Conservation (phyloP, 352 stramenopile genomes). For the Phytophthora colocasiae region DNA sequence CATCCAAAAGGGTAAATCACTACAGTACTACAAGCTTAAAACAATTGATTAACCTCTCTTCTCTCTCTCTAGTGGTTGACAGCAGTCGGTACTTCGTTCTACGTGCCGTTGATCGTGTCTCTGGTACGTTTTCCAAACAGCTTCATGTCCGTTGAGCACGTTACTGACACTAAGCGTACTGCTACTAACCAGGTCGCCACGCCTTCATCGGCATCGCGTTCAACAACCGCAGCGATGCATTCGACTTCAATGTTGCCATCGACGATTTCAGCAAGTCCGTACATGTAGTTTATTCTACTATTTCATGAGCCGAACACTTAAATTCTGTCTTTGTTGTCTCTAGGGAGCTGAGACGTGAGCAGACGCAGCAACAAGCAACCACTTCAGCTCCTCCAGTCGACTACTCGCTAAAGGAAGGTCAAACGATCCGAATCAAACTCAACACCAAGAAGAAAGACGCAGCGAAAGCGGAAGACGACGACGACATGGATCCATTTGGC, state of each 20-base stretch:
- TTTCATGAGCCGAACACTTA: slow-evolving; percentile 6
- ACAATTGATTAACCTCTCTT: slow-evolving; percentile 11
- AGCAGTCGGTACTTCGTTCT: slow-evolving; percentile 96
- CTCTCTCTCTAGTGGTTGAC: slow-evolving; percentile 67
- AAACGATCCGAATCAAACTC: slow-evolving; percentile 93
- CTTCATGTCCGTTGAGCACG: not conserved
- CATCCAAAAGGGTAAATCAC: slow-evolving; percentile 63
- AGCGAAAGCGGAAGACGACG: slow-evolving; percentile 43
- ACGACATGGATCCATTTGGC: slow-evolving; percentile 33
- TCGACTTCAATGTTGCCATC: slow-evolving; percentile 95
- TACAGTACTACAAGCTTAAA: not conserved
- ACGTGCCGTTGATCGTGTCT: slow-evolving; percentile 88
- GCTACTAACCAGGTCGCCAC: slow-evolving; percentile 62
- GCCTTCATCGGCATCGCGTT: slow-evolving; percentile 95
- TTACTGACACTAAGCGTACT: not conserved
- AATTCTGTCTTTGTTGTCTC: not conserved
- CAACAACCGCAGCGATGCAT: slow-evolving; percentile 94
- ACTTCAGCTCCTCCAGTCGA: slow-evolving; percentile 65
- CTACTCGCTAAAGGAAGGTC: slow-evolving; percentile 93
- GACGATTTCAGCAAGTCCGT: slow-evolving; percentile 87
- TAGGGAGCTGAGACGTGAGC: slow-evolving; percentile 68
- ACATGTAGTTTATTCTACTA: not conserved
- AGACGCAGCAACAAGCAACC: slow-evolving; percentile 47
- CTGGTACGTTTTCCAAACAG: slow-evolving; percentile 37
- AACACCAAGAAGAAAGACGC: slow-evolving; percentile 68